Base-by-base conservation (phyloP, 352 stramenopile species). In the Halophytophthora polymorphica region DNA sequence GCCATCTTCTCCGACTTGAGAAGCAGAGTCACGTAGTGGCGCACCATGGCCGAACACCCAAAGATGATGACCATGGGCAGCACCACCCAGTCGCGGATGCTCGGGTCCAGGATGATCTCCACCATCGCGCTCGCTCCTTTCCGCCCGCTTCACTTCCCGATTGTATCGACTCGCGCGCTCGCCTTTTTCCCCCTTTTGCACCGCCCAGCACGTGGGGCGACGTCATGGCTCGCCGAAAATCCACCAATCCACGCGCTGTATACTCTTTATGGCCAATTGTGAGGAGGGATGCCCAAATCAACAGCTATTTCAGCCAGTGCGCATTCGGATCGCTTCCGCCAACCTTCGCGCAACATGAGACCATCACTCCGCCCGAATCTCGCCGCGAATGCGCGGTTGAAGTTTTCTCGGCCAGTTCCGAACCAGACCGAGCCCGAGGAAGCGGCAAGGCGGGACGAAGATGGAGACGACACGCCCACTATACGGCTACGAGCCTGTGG, bases 21-120 rank as follows among this genome's bases (percentile, higher is more conserved):
- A 42, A 94, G 63, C 51, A 89, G 64, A 58, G 84, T 92, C 25
- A 94, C 69, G 58, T 92, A 94, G 69, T 94, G 82, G 51, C 84
- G 81, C 58, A 90, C 71, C 72, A 90, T 90, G 34, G 82, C 82
- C 37, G 80, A 91, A 53, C 79, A 91, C 25, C 81, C 84, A 57
- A 94, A 90, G 67, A 99, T 98, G 33, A 98, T 78, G 64, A 99
- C 86, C 61, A 99, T 96, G 42, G 97, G 97, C 46, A 99, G 81
- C 52, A 99, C 93, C 34, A 99, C 96, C 93, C 93, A 98, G 64
- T 98, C 85, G 56, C 90, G 84, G 62, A 98, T 97, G 59, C 82
- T 90, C 69, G 90, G 85, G 72, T 98, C 91, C 55, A 98, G 71
- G 63, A 96, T 90, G 58, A 97, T 93, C 75, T 90, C 80, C 66